Base-by-base conservation (phyloP, 768 basidiomycete genomes). In the Mrakia frigida region DNA sequence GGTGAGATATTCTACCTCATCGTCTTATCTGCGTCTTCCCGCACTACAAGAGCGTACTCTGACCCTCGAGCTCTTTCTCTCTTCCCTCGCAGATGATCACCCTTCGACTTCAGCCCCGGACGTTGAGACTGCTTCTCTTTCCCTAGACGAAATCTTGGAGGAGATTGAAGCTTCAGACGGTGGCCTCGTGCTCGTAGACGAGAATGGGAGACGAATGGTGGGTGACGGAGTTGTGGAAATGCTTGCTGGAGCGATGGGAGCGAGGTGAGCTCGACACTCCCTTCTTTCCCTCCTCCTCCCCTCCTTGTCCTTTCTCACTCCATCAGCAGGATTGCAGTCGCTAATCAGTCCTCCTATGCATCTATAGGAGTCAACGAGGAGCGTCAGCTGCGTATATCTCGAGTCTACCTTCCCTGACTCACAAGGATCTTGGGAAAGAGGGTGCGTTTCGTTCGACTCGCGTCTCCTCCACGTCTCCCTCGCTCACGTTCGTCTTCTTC, bases 191-290 rank as follows among this genome's bases (percentile, higher is more conserved):
- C 70, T 77, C 37, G 63, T 73, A 13, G 71, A 77, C 14, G n/a
- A 35, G 23, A 16, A 68, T 14, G 76, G 76, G 0, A 39, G 76
- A 53, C 11, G 76, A 0, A 73, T 77, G n/a, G 18, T 77, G 35
- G 76, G 76, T 3, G 76, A 77, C 18, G 71, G 71, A 28, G 31
- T 77, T 2, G 71, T 77, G 16, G 76, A 77, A 37, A 39, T 73
- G 35, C 70, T 77, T 11, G 76, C 76, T 11, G 61, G 65, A 16
- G 43, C 70, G 21, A 16, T 77, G 18, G 70, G 70, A 25, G n/a
- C 18, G 0, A 50, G 71, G 76, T 77, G 31, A 60, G 63, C 60
- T 46, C 28, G 39, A 37, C 37, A 9, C 33, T 33, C 18, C 37
- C 23, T 37, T 16, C 43, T 16, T 33, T 70, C 28, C 25, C 41